phyloP scores from a whole-genome alignment of 108 stramenopile genomes.

The Skeletonema tropicum region DNA sequence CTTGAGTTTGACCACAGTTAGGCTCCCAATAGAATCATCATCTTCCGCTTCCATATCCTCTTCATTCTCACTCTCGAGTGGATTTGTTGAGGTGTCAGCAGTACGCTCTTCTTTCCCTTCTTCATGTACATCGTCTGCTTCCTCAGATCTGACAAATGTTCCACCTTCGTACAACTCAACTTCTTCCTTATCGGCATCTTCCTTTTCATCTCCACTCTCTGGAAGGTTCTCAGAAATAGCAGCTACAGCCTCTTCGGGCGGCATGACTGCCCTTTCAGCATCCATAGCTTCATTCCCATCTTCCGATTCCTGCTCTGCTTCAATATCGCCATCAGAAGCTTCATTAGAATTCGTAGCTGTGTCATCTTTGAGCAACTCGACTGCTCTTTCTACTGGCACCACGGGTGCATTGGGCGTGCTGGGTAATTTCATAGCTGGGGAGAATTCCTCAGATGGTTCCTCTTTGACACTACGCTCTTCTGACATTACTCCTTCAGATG shows the following conservation, averaged over 20 bases:
- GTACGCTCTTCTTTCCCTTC: not conserved
- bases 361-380: not conserved
- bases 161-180: not conserved
- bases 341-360: not conserved
- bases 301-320: not conserved
- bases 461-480: not conserved
- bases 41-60: not conserved
- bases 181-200: not conserved
- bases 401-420: not conserved
- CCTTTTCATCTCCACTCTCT: not conserved
- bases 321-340: not conserved
- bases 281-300: not conserved
- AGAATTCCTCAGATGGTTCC: not conserved
- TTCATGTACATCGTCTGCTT: not conserved
- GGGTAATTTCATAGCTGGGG: not conserved
- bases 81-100: not conserved
- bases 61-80: not conserved
- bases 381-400: not conserved
- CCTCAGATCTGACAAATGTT: not conserved
- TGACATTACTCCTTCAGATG: not conserved
- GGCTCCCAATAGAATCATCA: not conserved
- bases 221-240: not conserved
- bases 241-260: not conserved
- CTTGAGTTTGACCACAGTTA: not conserved
- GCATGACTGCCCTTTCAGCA: not conserved